A percentile compares a stretch with the other conserved stretches of the same genome.
Conservation (phyloP, 1,139 yeast genomes). For the Candida sanyaensis region DNA sequence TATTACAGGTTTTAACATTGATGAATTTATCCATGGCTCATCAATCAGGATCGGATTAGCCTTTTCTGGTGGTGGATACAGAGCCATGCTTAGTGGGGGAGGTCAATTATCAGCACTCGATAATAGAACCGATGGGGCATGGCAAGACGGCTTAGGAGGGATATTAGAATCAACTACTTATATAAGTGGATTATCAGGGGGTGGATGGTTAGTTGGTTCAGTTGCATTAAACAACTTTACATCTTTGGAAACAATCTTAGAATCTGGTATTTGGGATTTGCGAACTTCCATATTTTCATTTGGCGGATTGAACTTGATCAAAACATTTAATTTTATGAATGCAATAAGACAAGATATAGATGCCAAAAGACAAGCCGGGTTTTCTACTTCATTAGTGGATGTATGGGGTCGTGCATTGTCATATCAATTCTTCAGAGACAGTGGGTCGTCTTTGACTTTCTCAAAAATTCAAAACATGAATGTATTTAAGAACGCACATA, state of each 20-base stretch:
- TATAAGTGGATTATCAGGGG: slow-evolving; percentile 45
- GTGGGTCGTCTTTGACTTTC: slow-evolving; percentile 40
- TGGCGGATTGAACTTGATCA: slow-evolving; percentile 35
- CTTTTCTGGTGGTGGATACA: slow-evolving; percentile 47
- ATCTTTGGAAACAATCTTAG: slow-evolving; percentile 32
- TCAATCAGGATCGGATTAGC: slow-evolving; percentile 36
- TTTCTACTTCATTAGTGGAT: slow-evolving; percentile 41
- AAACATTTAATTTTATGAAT: slow-evolving; percentile 23
- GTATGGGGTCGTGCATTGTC: slow-evolving; percentile 47
- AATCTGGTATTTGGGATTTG: slow-evolving; percentile 38
- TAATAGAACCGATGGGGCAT: slow-evolving; percentile 27
- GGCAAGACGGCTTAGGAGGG: slow-evolving; percentile 37
- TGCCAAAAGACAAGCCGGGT: slow-evolving; percentile 39
- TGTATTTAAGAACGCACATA: slow-evolving; percentile 29
- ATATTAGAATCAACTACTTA: slow-evolving; percentile 40
- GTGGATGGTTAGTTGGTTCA: slow-evolving; percentile 45
- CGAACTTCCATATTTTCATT: slow-evolving; percentile 43
- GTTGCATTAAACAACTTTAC: slow-evolving; percentile 40
- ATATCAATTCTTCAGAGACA: slow-evolving; percentile 33
- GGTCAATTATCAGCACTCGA: slow-evolving; percentile 42
- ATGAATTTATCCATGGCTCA: slow-evolving; percentile 26
- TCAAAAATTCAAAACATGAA: slow-evolving; percentile 29
- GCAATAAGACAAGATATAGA: slow-evolving; percentile 19
- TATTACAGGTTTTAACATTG: slow-evolving; percentile 35
- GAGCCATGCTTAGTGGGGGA: slow-evolving; percentile 48